Evolutionary conservation across 2,329 filamentous ascomycete genomes (phyloP).

Genomic region (Esteya vermicola): DNA sequence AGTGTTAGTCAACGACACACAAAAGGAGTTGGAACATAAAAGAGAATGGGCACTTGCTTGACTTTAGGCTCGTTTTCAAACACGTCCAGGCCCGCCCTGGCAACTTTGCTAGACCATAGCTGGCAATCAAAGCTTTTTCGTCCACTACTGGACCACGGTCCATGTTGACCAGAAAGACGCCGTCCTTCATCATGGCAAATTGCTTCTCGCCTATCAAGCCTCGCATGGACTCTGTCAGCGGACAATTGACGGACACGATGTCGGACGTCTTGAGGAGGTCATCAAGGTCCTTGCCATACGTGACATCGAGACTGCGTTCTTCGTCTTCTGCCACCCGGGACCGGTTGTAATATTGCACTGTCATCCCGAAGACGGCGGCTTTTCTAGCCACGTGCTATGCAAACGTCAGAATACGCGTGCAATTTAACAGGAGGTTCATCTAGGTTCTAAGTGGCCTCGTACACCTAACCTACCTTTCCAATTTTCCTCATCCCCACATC

Average conservation of each 20-base stretch:
- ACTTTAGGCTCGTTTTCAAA: conserved; percentile 28
- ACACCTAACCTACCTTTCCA: not conserved
- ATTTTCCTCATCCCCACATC: conserved; percentile 1
- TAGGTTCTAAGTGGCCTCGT: too few relatives aligned
- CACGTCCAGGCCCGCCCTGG: conserved; percentile 33
- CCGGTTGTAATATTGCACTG: not conserved
- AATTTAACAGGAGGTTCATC: not conserved
- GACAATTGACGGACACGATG: not conserved
- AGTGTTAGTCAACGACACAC: not conserved
- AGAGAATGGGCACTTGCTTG: conserved; percentile 12
- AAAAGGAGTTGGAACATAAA: too few relatives aligned
- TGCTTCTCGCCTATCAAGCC: conserved; percentile 1
- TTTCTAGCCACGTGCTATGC: not conserved
- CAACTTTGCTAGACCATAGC: conserved; percentile 31
- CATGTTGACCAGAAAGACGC: conserved; percentile 33
- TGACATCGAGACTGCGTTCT: not conserved
- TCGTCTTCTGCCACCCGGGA: not conserved
- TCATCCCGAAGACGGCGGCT: not conserved
- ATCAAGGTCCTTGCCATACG: not conserved
- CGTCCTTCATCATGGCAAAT: conserved; percentile 27
- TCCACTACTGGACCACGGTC: conserved; percentile 34
- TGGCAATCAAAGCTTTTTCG: conserved; percentile 20
- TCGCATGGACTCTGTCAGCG: not conserved
- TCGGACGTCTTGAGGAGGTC: not conserved
- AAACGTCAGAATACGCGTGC: not conserved